These are phyloP conservation scores for Candida dubliniensis DNA, from an alignment of 1,139 yeast species.

Conservation along the genomic window DNA sequence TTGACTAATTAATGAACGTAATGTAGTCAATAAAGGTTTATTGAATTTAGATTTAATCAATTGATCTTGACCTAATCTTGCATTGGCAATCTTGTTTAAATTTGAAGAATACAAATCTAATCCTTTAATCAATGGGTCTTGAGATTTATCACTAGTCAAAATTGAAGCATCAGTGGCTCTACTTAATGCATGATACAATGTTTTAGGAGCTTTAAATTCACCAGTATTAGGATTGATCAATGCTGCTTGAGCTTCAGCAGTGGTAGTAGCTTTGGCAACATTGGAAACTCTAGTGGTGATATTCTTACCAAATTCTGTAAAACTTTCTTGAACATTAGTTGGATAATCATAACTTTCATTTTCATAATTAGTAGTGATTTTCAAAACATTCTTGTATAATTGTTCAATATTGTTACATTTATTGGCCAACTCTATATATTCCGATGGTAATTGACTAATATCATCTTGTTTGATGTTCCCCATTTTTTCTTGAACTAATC, in stretches of 20 bases:
- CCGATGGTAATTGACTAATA: constrained; percentile 78
- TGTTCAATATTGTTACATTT: constrained; percentile 74
- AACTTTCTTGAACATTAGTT: constrained; percentile 70
- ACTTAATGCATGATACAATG: constrained; percentile 79
- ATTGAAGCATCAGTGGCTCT: constrained; percentile 67
- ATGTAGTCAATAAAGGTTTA: constrained; percentile 61
- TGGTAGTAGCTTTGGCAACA: constrained; percentile 72
- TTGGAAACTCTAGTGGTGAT: constrained; percentile 66
- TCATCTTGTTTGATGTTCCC: constrained; percentile 73
- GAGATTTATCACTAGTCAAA: constrained; percentile 45
- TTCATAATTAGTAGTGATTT: constrained; percentile 71
- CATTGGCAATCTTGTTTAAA: constrained; percentile 71
- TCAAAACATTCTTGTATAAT: constrained; percentile 70
- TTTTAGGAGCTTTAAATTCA: constrained; percentile 68
- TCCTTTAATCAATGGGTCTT: constrained; percentile 46
- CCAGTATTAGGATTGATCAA: constrained; percentile 56
- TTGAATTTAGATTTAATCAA: constrained; percentile 71
- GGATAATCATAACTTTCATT: constrained; percentile 86
- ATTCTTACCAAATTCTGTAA: constrained; percentile 70
- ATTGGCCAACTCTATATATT: constrained; percentile 71
- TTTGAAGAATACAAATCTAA: constrained; percentile 46
- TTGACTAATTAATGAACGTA: constrained; percentile 62
- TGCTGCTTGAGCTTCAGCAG: constrained; percentile 82
- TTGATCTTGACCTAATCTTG: constrained; percentile 81
- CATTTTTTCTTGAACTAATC: constrained; percentile 74